These are phyloP conservation scores for Ganoderma sinense DNA, from an alignment of 1,284 basidiomycete species.

Conservation along the genomic window DNA sequence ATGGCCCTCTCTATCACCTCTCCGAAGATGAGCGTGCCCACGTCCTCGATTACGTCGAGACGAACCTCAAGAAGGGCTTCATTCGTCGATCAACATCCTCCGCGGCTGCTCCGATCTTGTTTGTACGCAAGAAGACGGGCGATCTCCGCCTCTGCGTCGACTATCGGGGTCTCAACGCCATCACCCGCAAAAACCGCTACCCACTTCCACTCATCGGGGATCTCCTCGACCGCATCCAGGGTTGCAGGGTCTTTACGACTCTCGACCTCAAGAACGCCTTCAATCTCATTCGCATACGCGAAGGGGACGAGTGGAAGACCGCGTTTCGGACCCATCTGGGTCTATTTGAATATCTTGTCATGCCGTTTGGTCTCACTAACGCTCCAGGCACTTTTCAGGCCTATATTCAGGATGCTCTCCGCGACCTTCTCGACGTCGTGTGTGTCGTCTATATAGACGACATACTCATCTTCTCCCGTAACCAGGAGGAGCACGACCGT, in stretches of 20 bases:
- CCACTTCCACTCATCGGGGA: slow-evolving; percentile 25
- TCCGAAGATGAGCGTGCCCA: slow-evolving; percentile 30
- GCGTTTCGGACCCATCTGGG: slow-evolving; percentile 29
- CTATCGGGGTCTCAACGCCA: slow-evolving; percentile 49
- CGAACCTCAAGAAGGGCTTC: slow-evolving; percentile 44
- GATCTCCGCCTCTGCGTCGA: slow-evolving; percentile 47
- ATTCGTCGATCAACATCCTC: slow-evolving; percentile 46
- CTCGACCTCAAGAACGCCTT: slow-evolving; percentile 24
- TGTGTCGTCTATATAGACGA: slow-evolving; percentile 39
- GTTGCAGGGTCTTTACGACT: slow-evolving; percentile 25
- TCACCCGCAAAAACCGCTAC: slow-evolving; percentile 27
- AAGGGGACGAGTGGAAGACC: slow-evolving; percentile 27
- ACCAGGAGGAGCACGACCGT: slow-evolving; percentile 35
- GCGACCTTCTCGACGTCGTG: slow-evolving; percentile 27
- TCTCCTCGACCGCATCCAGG: slow-evolving; percentile 21
- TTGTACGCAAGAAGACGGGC: slow-evolving; percentile 54
- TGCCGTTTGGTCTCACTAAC: slow-evolving; percentile 30
- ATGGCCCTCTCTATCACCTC: slow-evolving; percentile 34
- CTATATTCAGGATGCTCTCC: slow-evolving; percentile 23
- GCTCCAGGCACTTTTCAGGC: slow-evolving; percentile 27
- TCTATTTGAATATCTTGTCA: slow-evolving; percentile 26
- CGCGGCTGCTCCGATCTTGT: slow-evolving; percentile 48
- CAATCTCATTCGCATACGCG: slow-evolving; percentile 19
- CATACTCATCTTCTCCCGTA: slow-evolving; percentile 36
- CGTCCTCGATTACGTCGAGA: slow-evolving; percentile 44